A percentile compares a stretch with the other conserved stretches of the same genome.
These are phyloP conservation scores for Leucogyrophana mollusca DNA, from an alignment of 768 basidiomycete species.

Conservation along the genomic window DNA sequence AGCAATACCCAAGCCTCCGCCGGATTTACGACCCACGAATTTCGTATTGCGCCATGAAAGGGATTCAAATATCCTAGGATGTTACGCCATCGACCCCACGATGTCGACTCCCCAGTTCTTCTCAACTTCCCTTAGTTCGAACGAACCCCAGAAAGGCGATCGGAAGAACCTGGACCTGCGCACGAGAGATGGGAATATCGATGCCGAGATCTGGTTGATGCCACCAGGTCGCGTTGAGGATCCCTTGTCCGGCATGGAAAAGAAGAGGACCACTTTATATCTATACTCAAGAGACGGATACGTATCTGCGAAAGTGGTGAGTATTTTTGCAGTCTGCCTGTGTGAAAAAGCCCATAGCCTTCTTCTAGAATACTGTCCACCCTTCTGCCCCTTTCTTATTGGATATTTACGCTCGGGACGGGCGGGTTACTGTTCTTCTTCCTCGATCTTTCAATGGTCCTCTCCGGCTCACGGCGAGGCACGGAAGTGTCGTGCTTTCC, in stretches of 20 bases:
- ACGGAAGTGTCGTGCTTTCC: constrained; percentile 29
- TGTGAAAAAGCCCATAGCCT: not conserved
- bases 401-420: constrained; percentile 19
- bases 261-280: constrained; percentile 1
- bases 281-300: constrained; percentile 4
- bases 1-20: not conserved
- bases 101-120: constrained; percentile 11
- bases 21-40: constrained; percentile 8
- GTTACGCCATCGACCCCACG: constrained; percentile 14
- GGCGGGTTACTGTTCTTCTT: constrained; percentile 33
- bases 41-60: constrained; percentile 4
- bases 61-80: constrained; percentile 8
- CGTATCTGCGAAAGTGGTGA: constrained; percentile 8
- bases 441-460: constrained; percentile 42
- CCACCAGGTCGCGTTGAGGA: not conserved
- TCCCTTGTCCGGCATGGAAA: not conserved
- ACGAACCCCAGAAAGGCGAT: constrained; percentile 1
- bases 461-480: constrained; percentile 29
- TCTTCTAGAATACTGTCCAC: constrained; percentile 10
- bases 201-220: constrained; percentile 26
- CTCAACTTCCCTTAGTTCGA: constrained; percentile 8
- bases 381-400: constrained; percentile 11
- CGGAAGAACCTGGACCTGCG: constrained; percentile 13
- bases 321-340: not conserved
- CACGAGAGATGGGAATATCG: constrained; percentile 11